Base-by-base conservation (phyloP, 768 basidiomycete genomes). In the Boletus coccyginus region DNA sequence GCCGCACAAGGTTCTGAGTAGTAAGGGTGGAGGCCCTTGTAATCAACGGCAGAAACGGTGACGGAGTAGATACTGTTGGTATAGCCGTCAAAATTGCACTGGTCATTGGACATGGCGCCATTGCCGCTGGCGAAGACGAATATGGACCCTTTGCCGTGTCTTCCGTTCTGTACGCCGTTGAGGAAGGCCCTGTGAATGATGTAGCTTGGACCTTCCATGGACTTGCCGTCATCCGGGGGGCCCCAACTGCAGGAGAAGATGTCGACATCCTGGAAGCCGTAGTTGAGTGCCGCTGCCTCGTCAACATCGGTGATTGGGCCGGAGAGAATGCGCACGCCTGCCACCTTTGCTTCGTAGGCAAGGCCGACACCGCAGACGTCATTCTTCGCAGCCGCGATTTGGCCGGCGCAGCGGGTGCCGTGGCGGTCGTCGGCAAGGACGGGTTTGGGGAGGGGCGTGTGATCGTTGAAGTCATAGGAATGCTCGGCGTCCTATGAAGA, bases 11-110 rank as follows among this genome's bases (percentile, higher is more conserved):
- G 76, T 72, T 99, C 97, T 5, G 96, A 98, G 65, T 99, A 98
- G 68, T 91, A 93, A 14, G 97, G 97, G 67, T 97, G 97, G 33
- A 94, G 73, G 16, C 94, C 96, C 68, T 92, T 91, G 70, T 88
- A 85, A 66, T 98, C 97, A 56, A 98, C 80, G 0, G 97, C 92
- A n/a, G 94, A 87, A 31, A 99, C 93, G 0, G 97, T 99, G 42
- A 99, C 85, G 8, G 91, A 92, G 73, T 92, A 98, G 56, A 98
- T 95, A 65, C 90, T 92, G 69, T 99, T 99, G 13, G 97, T 99
- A 71, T 99, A 99, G 8, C 97, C 97, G 63, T 98, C 96, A 67
- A 99, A 98, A 70, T 99, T 99, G 78, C 97, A 99, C 71, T 98
- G 96, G 67, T 99, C 97, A 17, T 90, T 92, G 52, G 81, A 80